These are phyloP conservation scores for Metarhizium anisopliae DNA, from an alignment of 2,329 filamentous ascomycete genomes.

Conservation along the genomic window DNA sequence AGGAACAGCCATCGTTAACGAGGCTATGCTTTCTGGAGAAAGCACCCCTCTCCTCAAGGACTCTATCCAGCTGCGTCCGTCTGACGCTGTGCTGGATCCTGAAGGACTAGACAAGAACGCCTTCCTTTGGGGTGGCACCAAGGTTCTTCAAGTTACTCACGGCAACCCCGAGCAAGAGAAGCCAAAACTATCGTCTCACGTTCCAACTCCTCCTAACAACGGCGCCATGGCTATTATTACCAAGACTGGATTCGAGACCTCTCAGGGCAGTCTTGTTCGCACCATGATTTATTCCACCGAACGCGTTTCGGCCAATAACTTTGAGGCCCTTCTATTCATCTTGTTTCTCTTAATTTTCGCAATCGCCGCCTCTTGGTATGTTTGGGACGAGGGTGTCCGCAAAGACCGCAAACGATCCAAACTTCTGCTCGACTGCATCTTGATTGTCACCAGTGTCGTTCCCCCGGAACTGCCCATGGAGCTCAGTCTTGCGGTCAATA, in stretches of 20 bases:
- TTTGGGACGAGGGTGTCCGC: conserved; percentile 92
- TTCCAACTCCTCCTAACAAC: conserved; percentile 80
- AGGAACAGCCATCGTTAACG: conserved; percentile 94
- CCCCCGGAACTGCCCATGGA: conserved; percentile 99
- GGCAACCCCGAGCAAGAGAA: conserved; percentile 68
- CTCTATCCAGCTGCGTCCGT: conserved; percentile 81
- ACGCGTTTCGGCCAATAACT: conserved; percentile 96
- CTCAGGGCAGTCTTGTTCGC: conserved; percentile 90
- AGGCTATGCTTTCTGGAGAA: conserved; percentile 98
- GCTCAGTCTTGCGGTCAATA: conserved; percentile 93
- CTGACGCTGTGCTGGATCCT: conserved; percentile 69
- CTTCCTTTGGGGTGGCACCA: conserved; percentile 94
- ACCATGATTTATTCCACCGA: conserved; percentile 99
- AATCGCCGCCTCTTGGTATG: conserved; percentile 96
- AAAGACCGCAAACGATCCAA: conserved; percentile 96
- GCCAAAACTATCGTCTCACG: conserved; percentile 63
- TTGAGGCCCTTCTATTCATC: conserved; percentile 93
- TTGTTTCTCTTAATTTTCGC: conserved; percentile 94
- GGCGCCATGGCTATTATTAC: conserved; percentile 89
- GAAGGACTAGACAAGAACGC: conserved; percentile 95
- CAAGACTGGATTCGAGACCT: conserved; percentile 98
- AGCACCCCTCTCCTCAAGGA: conserved; percentile 96
- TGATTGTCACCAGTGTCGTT: conserved; percentile 96
- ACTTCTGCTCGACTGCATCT: conserved; percentile 89
- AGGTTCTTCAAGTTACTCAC: conserved; percentile 91